These are phyloP conservation scores for Lipomyces orientalis DNA, from an alignment of 805 yeast genomes.

Conservation along the genomic window DNA sequence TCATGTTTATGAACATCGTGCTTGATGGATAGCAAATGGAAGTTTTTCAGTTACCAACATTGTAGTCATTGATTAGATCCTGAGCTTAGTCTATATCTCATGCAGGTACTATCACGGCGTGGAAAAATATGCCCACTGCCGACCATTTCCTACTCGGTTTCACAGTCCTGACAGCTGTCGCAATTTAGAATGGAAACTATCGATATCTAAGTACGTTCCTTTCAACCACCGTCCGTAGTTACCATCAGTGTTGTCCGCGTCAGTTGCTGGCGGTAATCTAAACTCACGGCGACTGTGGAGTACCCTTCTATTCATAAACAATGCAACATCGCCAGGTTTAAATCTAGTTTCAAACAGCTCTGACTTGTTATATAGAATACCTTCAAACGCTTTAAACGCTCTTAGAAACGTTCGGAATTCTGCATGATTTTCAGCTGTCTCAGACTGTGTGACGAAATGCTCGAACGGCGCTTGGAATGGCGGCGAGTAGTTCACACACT, in stretches of 20 bases:
- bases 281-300: conserved; percentile 67
- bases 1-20: background rate
- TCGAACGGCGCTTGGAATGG: conserved; percentile 85
- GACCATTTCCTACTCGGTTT: background rate
- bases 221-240: conserved; percentile 66
- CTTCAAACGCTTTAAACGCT: conserved; percentile 67
- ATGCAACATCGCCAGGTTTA: conserved; percentile 64
- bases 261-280: conserved; percentile 10
- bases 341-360: conserved; percentile 62
- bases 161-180: conserved; percentile 47
- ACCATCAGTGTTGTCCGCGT: background rate
- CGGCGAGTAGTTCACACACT: conserved; percentile 74
- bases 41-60: background rate
- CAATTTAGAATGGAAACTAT: conserved; percentile 67
- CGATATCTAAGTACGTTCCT: conserved; percentile 78
- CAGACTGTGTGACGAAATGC: conserved; percentile 30
- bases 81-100: background rate
- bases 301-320: conserved; percentile 73
- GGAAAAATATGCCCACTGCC: background rate
- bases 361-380: conserved; percentile 55
- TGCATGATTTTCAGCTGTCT: conserved; percentile 50
- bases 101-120: background rate
- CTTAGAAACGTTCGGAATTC: conserved; percentile 51
- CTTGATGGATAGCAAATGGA: background rate
- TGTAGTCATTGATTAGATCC: background rate